Evolutionary conservation across 768 basidiomycete genomes (phyloP).

Genomic region (Mycena pura): DNA sequence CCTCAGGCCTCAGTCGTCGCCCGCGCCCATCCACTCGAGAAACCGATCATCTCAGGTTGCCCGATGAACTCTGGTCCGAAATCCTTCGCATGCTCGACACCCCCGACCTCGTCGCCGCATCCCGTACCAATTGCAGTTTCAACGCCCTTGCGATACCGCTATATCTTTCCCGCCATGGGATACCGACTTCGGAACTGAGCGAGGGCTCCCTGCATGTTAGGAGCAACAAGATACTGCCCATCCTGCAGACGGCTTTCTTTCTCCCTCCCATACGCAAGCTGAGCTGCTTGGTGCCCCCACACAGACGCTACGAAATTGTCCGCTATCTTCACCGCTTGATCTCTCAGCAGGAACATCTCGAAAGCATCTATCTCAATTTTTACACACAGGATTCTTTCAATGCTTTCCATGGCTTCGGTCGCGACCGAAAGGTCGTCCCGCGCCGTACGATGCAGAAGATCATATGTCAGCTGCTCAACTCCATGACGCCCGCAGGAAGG

Average conservation of each 20-base stretch:
- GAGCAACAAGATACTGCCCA: background rate
- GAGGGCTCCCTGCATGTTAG: background rate
- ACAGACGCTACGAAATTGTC: background rate
- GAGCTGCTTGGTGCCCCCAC: background rate
- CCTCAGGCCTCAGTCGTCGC: background rate
- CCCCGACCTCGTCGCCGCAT: background rate
- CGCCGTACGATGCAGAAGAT: conserved; percentile 1
- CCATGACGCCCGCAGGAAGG: background rate
- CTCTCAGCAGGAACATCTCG: background rate
- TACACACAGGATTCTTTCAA: background rate
- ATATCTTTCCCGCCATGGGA: conserved; percentile 1
- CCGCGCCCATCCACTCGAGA: background rate
- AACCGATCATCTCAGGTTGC: background rate
- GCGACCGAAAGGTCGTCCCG: background rate
- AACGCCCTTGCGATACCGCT: conserved; percentile 14
- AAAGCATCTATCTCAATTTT: background rate
- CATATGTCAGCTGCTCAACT: conserved; percentile 5
- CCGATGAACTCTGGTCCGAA: conserved; percentile 14
- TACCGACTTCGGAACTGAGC: background rate
- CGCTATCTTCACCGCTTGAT: background rate
- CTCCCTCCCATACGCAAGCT: conserved; percentile 9
- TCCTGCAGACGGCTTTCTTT: conserved; percentile 8
- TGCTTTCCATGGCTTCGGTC: too few species aligned
- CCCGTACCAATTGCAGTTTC: conserved; percentile 5
- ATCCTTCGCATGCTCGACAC: conserved; percentile 14